Evolutionary conservation across 2,329 filamentous ascomycete genomes (phyloP).

Genomic region (Cadophora luteo-olivacea): DNA sequence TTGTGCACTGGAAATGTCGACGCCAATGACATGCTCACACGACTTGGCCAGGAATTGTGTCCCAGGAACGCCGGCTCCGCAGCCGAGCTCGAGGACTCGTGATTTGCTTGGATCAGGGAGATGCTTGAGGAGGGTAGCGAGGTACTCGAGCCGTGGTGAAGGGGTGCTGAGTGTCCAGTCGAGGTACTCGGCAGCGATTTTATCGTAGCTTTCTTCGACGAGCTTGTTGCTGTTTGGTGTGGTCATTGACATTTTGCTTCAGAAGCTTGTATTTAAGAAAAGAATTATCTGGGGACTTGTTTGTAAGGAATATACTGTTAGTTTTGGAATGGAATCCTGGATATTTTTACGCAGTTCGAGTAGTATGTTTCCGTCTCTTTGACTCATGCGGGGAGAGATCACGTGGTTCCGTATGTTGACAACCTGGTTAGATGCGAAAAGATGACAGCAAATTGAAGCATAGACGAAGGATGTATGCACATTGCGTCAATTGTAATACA

Average conservation of each 20-base stretch:
- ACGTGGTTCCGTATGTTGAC: neutral
- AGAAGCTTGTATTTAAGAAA: too few relatives aligned
- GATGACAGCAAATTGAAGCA: neutral
- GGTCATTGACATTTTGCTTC: neutral
- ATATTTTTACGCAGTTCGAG: too few relatives aligned
- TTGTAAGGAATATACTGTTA: too few relatives aligned
- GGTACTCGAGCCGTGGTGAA: constrained; percentile 45
- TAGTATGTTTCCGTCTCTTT: too few relatives aligned
- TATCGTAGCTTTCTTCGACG: constrained; percentile 44
- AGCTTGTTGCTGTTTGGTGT: constrained; percentile 7
- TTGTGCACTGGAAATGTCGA: constrained; percentile 51
- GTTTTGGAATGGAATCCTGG: too few relatives aligned
- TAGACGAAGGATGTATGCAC: neutral
- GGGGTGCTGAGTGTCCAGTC: constrained; percentile 44
- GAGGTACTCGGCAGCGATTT: constrained; percentile 47
- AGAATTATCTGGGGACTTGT: too few relatives aligned
- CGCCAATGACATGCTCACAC: constrained; percentile 46
- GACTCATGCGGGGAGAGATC: constrained; percentile 12
- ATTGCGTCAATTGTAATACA: neutral
- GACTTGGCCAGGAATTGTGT: constrained; percentile 37
- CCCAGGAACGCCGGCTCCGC: constrained; percentile 48
- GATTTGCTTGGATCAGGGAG: constrained; percentile 26
- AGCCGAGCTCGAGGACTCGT: constrained; percentile 49
- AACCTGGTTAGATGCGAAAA: neutral
- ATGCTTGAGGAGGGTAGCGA: constrained; percentile 41